Evolutionary conservation across 2,329 filamentous ascomycete species (phyloP), one percentile per base, ranked within the genome.

Genomic region (Aspergillus candidus): DNA sequence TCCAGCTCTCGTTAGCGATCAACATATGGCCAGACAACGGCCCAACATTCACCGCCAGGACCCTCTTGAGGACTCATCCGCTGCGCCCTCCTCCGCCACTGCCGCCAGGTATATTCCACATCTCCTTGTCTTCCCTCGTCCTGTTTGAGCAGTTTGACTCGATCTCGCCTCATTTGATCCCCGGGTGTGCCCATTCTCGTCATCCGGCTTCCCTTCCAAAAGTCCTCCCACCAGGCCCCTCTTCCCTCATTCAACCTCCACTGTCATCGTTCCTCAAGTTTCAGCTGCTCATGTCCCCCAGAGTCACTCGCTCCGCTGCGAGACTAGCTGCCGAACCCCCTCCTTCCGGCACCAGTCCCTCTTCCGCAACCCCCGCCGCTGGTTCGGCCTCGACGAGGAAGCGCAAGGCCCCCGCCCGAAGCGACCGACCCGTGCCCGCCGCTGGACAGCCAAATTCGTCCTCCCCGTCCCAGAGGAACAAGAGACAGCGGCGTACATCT

Each of bases 241-340:
- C 39, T 44, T 36, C 32, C 46, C 40, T 34, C 38, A 46, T 36
- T 43, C 41, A 37, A 49, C 37, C 41, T 34, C 35, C 29, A 31
- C 38, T 41, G 35, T 35, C 32, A 35, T 55, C 44, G 44, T 32
- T 37, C 41, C 17, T 40, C 49, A 53, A 63, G 62, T 58, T 54
- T 56, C 62, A 64, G 52, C 67, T 75, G 84, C 87, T 91, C 83
- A 96, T 95, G 89, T 88, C 87, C 81, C 76, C 83, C 80, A 96
- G 90, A 87, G 83, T 93, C 63, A 96, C 91, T 77, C 88, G 91
- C 76, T 93, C 90, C 63, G 85, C 90, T 70, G 86, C 90, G 75
- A 89, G 89, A 77, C 83, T 88, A 80, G 87, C 87, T 74, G 85
- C 87, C 71, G 77, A 76, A 56, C 61, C 69, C 53, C 60, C 71